These are phyloP conservation scores for Mytilinidion resinicola DNA, from an alignment of 495 filamentous ascomycete species.

Conservation along the genomic window DNA sequence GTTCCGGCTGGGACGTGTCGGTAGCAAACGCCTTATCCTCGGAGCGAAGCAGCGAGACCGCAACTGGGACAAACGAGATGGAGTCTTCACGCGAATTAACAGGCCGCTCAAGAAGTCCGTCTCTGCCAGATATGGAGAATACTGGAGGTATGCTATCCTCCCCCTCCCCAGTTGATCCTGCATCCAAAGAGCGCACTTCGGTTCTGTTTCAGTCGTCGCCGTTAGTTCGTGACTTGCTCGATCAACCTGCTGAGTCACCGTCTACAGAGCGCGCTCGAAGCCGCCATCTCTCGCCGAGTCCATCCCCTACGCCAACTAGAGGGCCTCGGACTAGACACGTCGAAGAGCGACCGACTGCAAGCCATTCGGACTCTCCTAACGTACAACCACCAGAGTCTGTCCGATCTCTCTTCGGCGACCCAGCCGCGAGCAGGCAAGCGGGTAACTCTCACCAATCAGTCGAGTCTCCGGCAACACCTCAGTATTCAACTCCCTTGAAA, in stretches of 20 bases:
- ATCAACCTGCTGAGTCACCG: slow-evolving; percentile 6
- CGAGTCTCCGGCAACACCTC: slow-evolving; percentile 8
- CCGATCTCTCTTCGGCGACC: slow-evolving; percentile 22
- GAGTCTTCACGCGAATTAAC: not conserved
- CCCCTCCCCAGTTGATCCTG: slow-evolving; percentile 44
- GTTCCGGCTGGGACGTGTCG: slow-evolving; percentile 14
- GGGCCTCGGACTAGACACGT: not conserved
- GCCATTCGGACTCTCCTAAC: no score
- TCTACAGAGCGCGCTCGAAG: not conserved
- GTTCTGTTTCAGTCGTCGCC: slow-evolving; percentile 50
- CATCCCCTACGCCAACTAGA: not conserved
- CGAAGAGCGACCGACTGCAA: not conserved
- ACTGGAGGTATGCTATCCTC: slow-evolving; percentile 20
- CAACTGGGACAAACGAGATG: not conserved
- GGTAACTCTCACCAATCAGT: not conserved
- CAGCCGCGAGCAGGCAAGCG: slow-evolving; percentile 7
- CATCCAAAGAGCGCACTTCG: slow-evolving; percentile 49
- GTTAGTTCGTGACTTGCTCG: slow-evolving; percentile 34
- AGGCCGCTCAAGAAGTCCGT: slow-evolving; percentile 18
- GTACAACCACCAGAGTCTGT: not conserved
- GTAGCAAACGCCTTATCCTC: not conserved
- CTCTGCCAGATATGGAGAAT: slow-evolving; percentile 10
- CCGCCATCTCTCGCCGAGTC: not conserved
- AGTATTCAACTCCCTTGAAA: slow-evolving; percentile 20
- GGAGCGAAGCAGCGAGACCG: not conserved